Evolutionary conservation across 2,329 filamentous ascomycete genomes (phyloP).

Genomic region (Xylaria sp.): DNA sequence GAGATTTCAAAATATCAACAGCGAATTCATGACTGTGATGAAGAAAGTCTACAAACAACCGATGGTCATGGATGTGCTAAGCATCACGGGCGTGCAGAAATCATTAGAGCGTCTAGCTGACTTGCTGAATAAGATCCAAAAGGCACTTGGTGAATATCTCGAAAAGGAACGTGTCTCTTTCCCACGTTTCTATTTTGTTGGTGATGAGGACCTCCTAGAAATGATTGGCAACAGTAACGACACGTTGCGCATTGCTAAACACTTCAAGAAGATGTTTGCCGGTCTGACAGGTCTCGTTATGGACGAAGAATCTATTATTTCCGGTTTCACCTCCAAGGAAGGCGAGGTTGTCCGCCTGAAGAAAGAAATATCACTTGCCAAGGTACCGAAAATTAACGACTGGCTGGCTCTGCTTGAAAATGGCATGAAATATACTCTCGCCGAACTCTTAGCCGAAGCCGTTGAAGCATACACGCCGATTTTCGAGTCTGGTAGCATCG

Average conservation of each 20-base stretch:
- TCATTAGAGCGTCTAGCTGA: conserved; percentile 96
- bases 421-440: conserved; percentile 94
- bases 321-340: conserved; percentile 94
- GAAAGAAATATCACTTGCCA: conserved; percentile 89
- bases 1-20: conserved; percentile 99
- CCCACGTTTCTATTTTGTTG: conserved; percentile 98
- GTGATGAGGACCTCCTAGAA: conserved; percentile 96
- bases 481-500: conserved; percentile 77
- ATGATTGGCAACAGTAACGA: conserved; percentile 99
- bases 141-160: conserved; percentile 96
- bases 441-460: conserved; percentile 88
- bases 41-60: conserved; percentile 99
- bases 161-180: conserved; percentile 98
- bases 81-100: conserved; percentile 95
- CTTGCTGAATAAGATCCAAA: conserved; percentile 98
- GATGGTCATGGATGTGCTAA: conserved; percentile 93
- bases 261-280: conserved; percentile 99
- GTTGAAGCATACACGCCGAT: conserved; percentile 83
- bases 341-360: conserved; percentile 88
- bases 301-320: conserved; percentile 89
- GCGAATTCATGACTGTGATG: conserved; percentile 98
- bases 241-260: conserved; percentile 93
- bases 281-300: conserved; percentile 90
- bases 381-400: conserved; percentile 97
- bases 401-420: conserved; percentile 94